These are phyloP conservation scores for Chaetomium cochliodes DNA, from an alignment of 495 filamentous ascomycete genomes.

Conservation along the genomic window DNA sequence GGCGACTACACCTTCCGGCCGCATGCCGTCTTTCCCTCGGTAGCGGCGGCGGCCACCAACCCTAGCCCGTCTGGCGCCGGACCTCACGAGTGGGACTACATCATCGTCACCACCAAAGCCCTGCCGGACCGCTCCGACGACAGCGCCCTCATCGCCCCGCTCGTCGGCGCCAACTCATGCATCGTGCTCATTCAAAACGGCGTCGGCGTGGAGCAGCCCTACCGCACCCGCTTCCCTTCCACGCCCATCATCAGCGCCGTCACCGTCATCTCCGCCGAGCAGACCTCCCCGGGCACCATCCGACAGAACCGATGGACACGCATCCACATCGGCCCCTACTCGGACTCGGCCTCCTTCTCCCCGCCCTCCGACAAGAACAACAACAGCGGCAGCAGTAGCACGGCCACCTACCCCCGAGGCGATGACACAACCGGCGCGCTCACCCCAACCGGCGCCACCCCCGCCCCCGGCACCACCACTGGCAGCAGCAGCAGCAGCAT, in stretches of 20 bases:
- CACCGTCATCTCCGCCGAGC: constrained; percentile 55
- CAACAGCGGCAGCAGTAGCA: neutral
- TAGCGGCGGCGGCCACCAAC: constrained; percentile 36
- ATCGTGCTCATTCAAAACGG: constrained; percentile 72
- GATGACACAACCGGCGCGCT: constrained; percentile 24
- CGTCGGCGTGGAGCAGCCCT: constrained; percentile 65
- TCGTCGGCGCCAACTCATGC: constrained; percentile 48
- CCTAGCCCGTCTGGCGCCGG: constrained; percentile 19
- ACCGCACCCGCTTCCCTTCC: constrained; percentile 54
- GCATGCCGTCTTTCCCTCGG: constrained; percentile 47
- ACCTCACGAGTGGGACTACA: constrained; percentile 52
- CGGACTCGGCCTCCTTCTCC: constrained; percentile 31
- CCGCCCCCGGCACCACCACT: constrained; percentile 10
- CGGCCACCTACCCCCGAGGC: neutral
- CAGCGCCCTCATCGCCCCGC: constrained; percentile 46
- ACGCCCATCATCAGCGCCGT: constrained; percentile 61
- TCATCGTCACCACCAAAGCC: constrained; percentile 60
- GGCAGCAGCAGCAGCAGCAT: constrained; percentile 13
- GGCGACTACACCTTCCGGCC: constrained; percentile 55
- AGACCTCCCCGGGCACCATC: constrained; percentile 50
- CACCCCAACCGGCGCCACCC: constrained; percentile 17
- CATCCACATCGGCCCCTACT: constrained; percentile 57
- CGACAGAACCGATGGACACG: constrained; percentile 62
- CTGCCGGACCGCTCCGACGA: constrained; percentile 53
- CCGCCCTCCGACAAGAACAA: neutral